These are phyloP conservation scores for Galerina sulciceps DNA, from an alignment of 768 basidiomycete species.

Conservation along the genomic window DNA sequence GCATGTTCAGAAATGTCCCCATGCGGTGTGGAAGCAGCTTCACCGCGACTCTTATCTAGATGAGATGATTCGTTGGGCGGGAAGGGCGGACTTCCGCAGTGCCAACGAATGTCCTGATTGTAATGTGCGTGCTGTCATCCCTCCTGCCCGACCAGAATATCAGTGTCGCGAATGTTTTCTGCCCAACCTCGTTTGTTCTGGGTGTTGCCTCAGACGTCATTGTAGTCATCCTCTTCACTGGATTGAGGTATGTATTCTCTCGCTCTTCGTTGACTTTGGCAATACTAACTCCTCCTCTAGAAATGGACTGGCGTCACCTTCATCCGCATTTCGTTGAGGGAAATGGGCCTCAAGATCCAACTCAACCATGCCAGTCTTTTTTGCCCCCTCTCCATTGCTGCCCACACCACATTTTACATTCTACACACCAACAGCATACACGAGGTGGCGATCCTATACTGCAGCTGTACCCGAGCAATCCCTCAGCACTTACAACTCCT, in stretches of 20 bases:
- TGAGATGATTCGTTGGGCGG: constrained; percentile 10
- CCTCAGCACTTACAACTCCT: constrained; percentile 11
- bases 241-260: background rate
- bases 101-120: constrained; percentile 8
- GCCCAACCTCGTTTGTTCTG: constrained; percentile 1
- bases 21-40: constrained; percentile 11
- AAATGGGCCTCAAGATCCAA: constrained; percentile 5
- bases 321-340: background rate
- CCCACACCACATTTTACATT: constrained; percentile 17
- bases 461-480: constrained; percentile 20
- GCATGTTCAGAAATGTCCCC: constrained; percentile 6
- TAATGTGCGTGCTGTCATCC: background rate
- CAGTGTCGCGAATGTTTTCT: constrained; percentile 7
- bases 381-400: background rate
- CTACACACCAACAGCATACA: constrained; percentile 30
- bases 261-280: background rate
- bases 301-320: background rate
- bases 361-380: constrained; percentile 3
- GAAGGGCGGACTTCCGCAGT: constrained; percentile 3
- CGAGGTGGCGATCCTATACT: constrained; percentile 25
- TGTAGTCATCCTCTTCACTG: background rate
- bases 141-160: background rate
- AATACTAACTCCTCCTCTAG: background rate
- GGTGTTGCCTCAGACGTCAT: constrained; percentile 5
- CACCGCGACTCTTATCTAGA: constrained; percentile 8